A percentile compares a stretch with the other conserved stretches of the same genome.
Evolutionary conservation across 2,329 filamentous ascomycete species (phyloP).

Genomic region (Fusarium phyllophilum): DNA sequence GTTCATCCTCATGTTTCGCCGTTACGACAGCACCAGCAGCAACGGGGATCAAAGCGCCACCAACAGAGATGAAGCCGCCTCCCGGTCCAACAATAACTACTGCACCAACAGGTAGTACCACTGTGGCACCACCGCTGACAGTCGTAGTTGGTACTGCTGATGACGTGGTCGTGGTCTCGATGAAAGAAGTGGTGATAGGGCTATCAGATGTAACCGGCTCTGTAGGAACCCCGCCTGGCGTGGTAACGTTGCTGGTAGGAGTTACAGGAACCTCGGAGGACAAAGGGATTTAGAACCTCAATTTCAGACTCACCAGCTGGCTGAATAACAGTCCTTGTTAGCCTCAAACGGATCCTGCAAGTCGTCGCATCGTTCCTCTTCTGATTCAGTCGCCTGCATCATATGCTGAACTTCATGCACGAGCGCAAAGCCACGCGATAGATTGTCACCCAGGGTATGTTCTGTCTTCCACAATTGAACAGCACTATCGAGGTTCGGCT

Average conservation of each 20-base stretch:
- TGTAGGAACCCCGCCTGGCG: neutral
- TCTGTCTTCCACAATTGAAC: neutral
- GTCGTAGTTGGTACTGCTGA: neutral
- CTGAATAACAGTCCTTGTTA: neutral
- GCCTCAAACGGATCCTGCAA: neutral
- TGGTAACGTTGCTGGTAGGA: neutral
- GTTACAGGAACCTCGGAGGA: neutral
- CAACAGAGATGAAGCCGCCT: rapidly evolving
- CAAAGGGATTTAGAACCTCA: neutral
- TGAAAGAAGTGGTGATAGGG: neutral
- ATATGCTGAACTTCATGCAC: neutral
- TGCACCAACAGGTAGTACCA: neutral
- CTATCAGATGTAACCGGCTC: neutral
- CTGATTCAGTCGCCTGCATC: neutral
- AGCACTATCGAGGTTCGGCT: neutral
- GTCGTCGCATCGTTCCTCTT: neutral
- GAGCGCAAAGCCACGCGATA: neutral
- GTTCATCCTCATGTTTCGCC: neutral
- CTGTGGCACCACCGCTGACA: neutral
- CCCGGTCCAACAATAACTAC: rapidly evolving
- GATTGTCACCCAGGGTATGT: neutral
- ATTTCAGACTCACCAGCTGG: neutral
- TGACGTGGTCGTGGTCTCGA: neutral
- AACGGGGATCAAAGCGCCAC: neutral
- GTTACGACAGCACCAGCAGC: neutral